A percentile compares a stretch with the other conserved stretches of the same genome.
phyloP scores from a whole-genome alignment of 2,329 filamentous ascomycete genomes.

The Trichoderma polysporum region DNA sequence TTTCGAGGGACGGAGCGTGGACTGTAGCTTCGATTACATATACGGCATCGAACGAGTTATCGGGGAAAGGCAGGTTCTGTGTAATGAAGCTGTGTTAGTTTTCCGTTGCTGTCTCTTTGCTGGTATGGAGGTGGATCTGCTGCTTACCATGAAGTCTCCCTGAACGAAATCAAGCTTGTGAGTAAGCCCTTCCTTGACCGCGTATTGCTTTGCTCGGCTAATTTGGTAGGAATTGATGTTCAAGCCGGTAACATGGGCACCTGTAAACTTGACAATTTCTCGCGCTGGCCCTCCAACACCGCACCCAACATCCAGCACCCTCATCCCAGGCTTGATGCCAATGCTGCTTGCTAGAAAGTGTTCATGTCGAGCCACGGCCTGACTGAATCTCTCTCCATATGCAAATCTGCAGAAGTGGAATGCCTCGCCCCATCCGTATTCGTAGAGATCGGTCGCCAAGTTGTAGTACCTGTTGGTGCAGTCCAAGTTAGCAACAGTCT shows the following conservation, averaged over 20 bases:
- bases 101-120: not conserved
- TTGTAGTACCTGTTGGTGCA: constrained; percentile 75
- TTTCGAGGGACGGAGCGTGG: constrained; percentile 85
- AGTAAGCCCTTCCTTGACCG: constrained; percentile 74
- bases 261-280: constrained; percentile 95
- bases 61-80: constrained; percentile 89
- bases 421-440: constrained; percentile 93
- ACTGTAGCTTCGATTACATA: constrained; percentile 98
- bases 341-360: constrained; percentile 95
- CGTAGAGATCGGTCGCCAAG: constrained; percentile 92
- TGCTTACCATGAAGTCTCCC: constrained; percentile 87
- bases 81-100: constrained; percentile 21
- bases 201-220: constrained; percentile 84
- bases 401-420: constrained; percentile 99
- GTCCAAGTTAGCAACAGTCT: constrained; percentile 23
- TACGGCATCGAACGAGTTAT: constrained; percentile 89
- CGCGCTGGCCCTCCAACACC: constrained; percentile 93
- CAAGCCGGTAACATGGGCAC: constrained; percentile 81
- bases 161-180: constrained; percentile 84
- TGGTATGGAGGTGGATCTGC: not conserved
- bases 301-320: constrained; percentile 92
- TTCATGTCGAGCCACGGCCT: constrained; percentile 93
- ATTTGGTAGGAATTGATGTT: constrained; percentile 99
- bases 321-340: constrained; percentile 80
- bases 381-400: constrained; percentile 79